phyloP scores from a whole-genome alignment of 345 rosid species.

The Gynandropsis gynandra region DNA sequence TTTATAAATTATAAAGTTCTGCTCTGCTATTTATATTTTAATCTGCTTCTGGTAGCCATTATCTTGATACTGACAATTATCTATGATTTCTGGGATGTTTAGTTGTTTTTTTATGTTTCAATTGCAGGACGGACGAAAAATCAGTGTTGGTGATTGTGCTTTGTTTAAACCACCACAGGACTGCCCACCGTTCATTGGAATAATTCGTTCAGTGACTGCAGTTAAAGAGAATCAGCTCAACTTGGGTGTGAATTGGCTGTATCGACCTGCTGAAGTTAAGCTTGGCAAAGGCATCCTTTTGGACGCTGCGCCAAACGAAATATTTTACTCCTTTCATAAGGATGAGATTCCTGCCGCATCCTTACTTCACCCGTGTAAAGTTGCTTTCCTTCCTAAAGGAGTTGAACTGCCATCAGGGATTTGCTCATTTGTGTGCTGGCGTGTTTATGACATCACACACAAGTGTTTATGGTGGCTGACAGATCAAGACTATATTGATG shows the following conservation, averaged over 20 bases:
- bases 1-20: too few relatives aligned
- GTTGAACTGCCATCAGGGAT: slow-evolving; percentile 65
- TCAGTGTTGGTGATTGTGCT: slow-evolving; percentile 86
- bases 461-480: slow-evolving; percentile 81
- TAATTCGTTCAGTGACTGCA: slow-evolving; percentile 43
- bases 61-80: too few relatives aligned
- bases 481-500: slow-evolving; percentile 68
- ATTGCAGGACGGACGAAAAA: slow-evolving; percentile 75
- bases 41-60: too few relatives aligned
- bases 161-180: slow-evolving; percentile 70
- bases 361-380: slow-evolving; percentile 77
- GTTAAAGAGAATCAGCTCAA: slow-evolving; percentile 40
- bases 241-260: slow-evolving; percentile 71
- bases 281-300: slow-evolving; percentile 64
- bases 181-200: slow-evolving; percentile 66
- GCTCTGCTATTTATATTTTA: too few relatives aligned
- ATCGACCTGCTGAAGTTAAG: slow-evolving; percentile 65
- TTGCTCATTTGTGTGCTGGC: slow-evolving; percentile 62
- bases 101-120: slow-evolving; percentile 7
- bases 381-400: slow-evolving; percentile 69
- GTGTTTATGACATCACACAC: slow-evolving; percentile 59
- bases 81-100: not conserved
- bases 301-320: slow-evolving; percentile 79
- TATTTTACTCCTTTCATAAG: slow-evolving; percentile 74
- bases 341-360: slow-evolving; percentile 77